Base-by-base conservation (phyloP, 345 rosid species). In the Boechera stricta region DNA sequence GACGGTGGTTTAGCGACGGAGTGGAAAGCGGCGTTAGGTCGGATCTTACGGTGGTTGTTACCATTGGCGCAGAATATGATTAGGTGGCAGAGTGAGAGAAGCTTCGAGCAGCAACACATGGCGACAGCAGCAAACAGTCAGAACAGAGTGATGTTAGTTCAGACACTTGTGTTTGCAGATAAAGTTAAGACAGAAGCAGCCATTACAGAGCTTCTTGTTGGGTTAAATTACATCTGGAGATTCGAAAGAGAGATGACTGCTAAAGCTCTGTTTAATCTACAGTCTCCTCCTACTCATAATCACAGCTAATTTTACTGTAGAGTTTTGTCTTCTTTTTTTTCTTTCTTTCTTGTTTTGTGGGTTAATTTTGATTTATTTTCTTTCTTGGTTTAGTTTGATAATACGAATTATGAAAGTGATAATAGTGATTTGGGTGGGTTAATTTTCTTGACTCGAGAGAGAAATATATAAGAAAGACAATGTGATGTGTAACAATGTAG, bases 181-280 rank as follows among this genome's bases (percentile, higher is more conserved):
- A 90, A 86, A 75, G 87, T 85, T 77, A 96, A 91, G 86, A 80
- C 93, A 15, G 99, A 96, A 78, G 97, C 98, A 10, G 97, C 97
- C 75, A 89, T 96, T 36, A 85, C 95, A 3, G 99, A 96, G 84
- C 87, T 96, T 36, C 76, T 96, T 77, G 98, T 96, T 60, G 99
- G 99, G 9, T 79, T 96, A 81, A 96, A 96, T 77, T 96, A 96
- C 65, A 84, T 93, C 7, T 96, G 99, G 99, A 88, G 97, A 76
- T 96, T 93, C 45, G 97, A 93, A 80, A 87, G 93, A 78, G 98
- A 96, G 86, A 93, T 91, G 98, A 87, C 96, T 29, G 93, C 95
- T 1, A 91, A 86, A 79, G 92, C 96, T 49, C 80, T 96, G 82
- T 87, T 91, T 42, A 90, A 91, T 56, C 82, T 88, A 67, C 82